phyloP scores from a whole-genome alignment of 2,329 filamentous ascomycete genomes.

The Alternaria hordeiaustralica region DNA sequence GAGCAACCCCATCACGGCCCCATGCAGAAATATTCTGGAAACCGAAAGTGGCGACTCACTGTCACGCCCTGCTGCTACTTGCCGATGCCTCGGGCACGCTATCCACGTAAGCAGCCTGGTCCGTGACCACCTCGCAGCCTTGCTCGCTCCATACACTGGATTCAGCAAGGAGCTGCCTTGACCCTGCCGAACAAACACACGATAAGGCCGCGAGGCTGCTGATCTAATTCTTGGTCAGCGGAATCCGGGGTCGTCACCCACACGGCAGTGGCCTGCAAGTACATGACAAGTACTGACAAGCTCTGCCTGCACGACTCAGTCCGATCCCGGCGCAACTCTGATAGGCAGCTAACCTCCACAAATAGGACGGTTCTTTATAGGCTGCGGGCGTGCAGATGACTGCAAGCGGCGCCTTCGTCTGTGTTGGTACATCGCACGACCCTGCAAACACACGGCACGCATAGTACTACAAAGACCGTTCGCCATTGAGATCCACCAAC shows the following conservation, averaged over 20 bases:
- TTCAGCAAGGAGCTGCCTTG: conserved; percentile 8
- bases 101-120: conserved; percentile 20
- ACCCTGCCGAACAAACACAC: not conserved
- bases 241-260: conserved; percentile 20
- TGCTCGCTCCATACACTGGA: conserved; percentile 8
- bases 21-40: conserved; percentile 22
- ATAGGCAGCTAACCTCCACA: conserved; percentile 3
- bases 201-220: conserved; percentile 18
- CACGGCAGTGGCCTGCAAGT: conserved; percentile 11
- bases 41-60: conserved; percentile 22
- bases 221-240: conserved; percentile 26
- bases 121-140: conserved; percentile 14
- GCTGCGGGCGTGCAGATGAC: conserved; percentile 11
- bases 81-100: conserved; percentile 17
- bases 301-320: conserved; percentile 13
- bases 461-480: not conserved
- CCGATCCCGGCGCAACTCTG: conserved; percentile 2
- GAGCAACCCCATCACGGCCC: conserved; percentile 5
- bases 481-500: not conserved
- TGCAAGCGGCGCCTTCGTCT: not conserved
- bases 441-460: not conserved
- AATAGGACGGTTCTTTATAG: conserved; percentile 3
- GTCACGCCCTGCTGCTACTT: conserved; percentile 22
- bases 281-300: conserved; percentile 6
- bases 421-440: not conserved